A percentile compares a stretch with the other conserved stretches of the same genome.
phyloP scores from a whole-genome alignment of 2,329 filamentous ascomycete genomes.

The Aspergillus cejpii region DNA sequence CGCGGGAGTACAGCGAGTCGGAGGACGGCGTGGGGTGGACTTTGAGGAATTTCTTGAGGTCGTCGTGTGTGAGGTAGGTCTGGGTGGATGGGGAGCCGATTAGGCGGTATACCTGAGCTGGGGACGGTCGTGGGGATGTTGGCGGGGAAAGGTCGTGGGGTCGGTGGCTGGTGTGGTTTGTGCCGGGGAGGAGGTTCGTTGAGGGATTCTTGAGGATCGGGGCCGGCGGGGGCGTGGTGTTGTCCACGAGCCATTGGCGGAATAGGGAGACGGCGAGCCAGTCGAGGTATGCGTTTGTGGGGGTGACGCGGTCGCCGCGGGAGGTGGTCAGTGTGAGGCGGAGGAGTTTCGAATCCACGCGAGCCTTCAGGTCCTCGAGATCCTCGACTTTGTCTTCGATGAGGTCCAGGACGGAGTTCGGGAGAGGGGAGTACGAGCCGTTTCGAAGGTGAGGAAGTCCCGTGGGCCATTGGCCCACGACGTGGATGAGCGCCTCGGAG shows the following conservation, averaged over 20 bases:
- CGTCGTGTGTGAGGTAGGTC: constrained; percentile 72
- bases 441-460: constrained; percentile 68
- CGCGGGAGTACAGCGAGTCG: constrained; percentile 63
- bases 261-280: constrained; percentile 86
- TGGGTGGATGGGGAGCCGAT: constrained; percentile 58
- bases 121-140: constrained; percentile 26
- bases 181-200: constrained; percentile 1
- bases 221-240: constrained; percentile 65
- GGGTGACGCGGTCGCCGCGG: constrained; percentile 74
- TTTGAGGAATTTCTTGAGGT: constrained; percentile 85
- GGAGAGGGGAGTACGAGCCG: constrained; percentile 51
- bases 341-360: constrained; percentile 75
- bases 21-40: constrained; percentile 58
- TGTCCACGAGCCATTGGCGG: constrained; percentile 87
- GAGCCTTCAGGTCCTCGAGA: constrained; percentile 71
- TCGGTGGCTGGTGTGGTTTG: constrained; percentile 8
- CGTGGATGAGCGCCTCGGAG: constrained; percentile 81
- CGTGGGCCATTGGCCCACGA: constrained; percentile 87
- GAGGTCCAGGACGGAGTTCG: constrained; percentile 70
- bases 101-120: constrained; percentile 68
- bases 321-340: constrained; percentile 70
- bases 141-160: constrained; percentile 14
- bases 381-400: constrained; percentile 96
- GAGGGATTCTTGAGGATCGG: constrained; percentile 40
- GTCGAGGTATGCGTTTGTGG: constrained; percentile 72